phyloP scores from a whole-genome alignment of 192 early-diverging fungal species.

The Coemansia sp. region DNA sequence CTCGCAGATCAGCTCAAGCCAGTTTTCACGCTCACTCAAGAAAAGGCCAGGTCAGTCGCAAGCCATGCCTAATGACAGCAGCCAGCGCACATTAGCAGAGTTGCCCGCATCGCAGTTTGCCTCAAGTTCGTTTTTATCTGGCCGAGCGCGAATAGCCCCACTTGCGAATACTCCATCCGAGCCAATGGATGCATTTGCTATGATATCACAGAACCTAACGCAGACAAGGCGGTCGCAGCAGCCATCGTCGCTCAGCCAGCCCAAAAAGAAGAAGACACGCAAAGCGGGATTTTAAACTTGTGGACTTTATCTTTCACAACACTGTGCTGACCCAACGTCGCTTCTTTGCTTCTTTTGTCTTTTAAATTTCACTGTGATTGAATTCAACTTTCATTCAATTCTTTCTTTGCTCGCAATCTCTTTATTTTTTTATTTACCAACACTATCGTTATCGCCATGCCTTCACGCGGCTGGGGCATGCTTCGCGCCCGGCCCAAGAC shows the following conservation, averaged over 20 bases:
- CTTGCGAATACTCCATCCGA: neutral
- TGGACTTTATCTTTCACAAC: too few relatives aligned
- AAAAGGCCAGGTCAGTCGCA: neutral
- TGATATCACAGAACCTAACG: slow-evolving; percentile 4
- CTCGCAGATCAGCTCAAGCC: neutral
- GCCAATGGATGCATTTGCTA: slow-evolving; percentile 15
- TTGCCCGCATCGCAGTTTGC: neutral
- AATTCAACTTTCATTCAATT: neutral
- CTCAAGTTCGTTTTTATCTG: neutral
- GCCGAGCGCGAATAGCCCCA: neutral
- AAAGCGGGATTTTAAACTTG: slow-evolving; percentile 36
- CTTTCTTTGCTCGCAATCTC: neutral
- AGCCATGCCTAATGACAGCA: neutral
- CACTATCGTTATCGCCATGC: slow-evolving; percentile 14
- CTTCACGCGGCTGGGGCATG: slow-evolving; percentile 48
- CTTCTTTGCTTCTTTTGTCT: neutral
- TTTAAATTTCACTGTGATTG: neutral
- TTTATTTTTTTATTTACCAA: neutral
- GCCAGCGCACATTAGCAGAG: neutral
- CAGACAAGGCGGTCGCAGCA: slow-evolving; percentile 2
- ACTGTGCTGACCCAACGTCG: too few relatives aligned
- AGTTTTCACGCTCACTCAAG: neutral
- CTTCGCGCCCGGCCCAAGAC: slow-evolving; percentile 48
- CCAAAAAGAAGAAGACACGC: slow-evolving; percentile 41
- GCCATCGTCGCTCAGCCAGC: slow-evolving; percentile 6